These are phyloP conservation scores for Fonsecaea multimorphosa DNA, from an alignment of 2,329 filamentous ascomycete species.

Conservation along the genomic window DNA sequence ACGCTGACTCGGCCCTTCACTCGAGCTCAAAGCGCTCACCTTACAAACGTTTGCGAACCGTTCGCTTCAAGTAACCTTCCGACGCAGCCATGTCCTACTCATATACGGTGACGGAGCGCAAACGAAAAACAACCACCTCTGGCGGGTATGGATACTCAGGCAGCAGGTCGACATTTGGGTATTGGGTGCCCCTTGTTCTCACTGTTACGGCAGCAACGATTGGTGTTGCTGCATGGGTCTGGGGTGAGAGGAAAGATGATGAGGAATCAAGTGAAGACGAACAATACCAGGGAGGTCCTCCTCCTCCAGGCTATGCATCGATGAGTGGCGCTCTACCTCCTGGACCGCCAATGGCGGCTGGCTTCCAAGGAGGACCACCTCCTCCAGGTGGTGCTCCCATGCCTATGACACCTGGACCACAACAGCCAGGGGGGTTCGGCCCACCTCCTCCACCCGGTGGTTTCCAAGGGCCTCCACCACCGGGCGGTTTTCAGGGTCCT, in stretches of 20 bases:
- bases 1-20: background rate
- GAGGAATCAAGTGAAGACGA: constrained; percentile 62
- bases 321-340: constrained; percentile 42
- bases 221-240: constrained; percentile 87
- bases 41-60: background rate
- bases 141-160: constrained; percentile 51
- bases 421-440: constrained; percentile 40
- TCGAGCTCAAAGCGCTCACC: background rate
- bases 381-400: constrained; percentile 24
- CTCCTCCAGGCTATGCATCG: constrained; percentile 53
- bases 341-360: constrained; percentile 43
- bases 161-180: constrained; percentile 58
- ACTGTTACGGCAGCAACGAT: constrained; percentile 87
- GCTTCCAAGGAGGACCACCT: constrained; percentile 27
- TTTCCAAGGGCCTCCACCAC: constrained; percentile 39
- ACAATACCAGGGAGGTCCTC: constrained; percentile 57
- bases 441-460: constrained; percentile 41
- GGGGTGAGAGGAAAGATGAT: constrained; percentile 82
- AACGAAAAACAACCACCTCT: constrained; percentile 30
- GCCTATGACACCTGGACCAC: constrained; percentile 34
- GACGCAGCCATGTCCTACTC: constrained; percentile 34
- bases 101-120: constrained; percentile 38
- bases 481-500: constrained; percentile 33
- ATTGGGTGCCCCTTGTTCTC: constrained; percentile 87
- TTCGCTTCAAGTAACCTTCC: background rate